A percentile compares a stretch with the other conserved stretches of the same genome.
Evolutionary conservation across 140 eudicot genomes (phyloP).

Genomic region (Anethum foeniculum): DNA sequence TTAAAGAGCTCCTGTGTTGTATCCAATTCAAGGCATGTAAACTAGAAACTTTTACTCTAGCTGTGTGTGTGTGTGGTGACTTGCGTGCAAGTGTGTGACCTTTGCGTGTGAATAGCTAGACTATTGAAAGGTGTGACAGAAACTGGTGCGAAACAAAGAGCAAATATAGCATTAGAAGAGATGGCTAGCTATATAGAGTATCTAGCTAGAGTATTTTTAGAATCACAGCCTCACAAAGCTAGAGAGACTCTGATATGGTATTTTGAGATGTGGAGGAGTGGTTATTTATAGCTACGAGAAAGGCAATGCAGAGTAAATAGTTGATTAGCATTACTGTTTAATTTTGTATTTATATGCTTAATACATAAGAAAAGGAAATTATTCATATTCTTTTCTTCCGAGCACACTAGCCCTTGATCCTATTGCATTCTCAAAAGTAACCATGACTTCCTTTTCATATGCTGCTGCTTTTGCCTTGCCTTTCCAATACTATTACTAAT

Average conservation of each 20-base stretch:
- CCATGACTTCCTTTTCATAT: background rate
- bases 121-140: background rate
- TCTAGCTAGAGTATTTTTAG: background rate
- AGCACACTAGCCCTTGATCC: constrained; percentile 10
- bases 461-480: background rate
- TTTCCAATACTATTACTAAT: background rate
- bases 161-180: background rate
- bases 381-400: constrained; percentile 14
- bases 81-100: no score
- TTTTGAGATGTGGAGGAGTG: background rate
- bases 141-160: background rate
- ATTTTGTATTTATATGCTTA: background rate
- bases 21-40: background rate
- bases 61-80: background rate
- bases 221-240: background rate
- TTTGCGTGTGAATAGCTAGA: background rate
- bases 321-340: background rate
- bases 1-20: background rate
- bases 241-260: background rate
- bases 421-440: constrained; percentile 9
- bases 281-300: constrained; percentile 12
- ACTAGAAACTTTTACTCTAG: no score
- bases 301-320: background rate
- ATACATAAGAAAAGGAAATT: background rate
- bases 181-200: no score